A percentile compares a stretch with the other conserved stretches of the same genome.
Conservation (phyloP, 805 yeast species). For the Myxozyma monticola region DNA sequence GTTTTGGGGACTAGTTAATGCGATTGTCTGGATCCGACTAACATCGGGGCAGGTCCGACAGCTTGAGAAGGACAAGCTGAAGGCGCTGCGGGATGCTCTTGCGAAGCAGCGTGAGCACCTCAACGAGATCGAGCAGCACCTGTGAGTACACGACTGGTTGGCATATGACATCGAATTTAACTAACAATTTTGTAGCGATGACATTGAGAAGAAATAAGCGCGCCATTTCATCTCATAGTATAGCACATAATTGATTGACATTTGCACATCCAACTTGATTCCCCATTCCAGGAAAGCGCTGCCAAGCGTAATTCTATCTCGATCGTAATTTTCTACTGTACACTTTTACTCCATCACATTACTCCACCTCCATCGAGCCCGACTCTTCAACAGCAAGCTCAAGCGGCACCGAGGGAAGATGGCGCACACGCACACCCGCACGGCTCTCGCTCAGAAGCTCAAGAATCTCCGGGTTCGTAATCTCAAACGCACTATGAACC, state of each 20-base stretch:
- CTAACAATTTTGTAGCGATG: constrained; percentile 16
- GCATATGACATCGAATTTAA: not conserved
- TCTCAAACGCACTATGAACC: constrained; percentile 77
- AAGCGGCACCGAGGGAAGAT: constrained; percentile 2
- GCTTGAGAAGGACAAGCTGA: constrained; percentile 87
- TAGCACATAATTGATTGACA: too few relatives aligned
- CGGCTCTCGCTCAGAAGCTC: constrained; percentile 10
- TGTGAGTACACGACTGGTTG: constrained; percentile 20
- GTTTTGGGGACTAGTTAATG: constrained; percentile 1
- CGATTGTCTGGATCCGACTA: not conserved
- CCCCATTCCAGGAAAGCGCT: too few relatives aligned
- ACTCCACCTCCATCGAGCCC: constrained; percentile 2
- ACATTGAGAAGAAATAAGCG: constrained; percentile 27
- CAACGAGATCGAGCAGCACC: constrained; percentile 30
- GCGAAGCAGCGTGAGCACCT: constrained; percentile 54
- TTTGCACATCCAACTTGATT: not conserved
- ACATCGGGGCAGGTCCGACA: constrained; percentile 52
- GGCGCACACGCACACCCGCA: constrained; percentile 14
- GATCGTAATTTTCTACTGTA: too few relatives aligned
- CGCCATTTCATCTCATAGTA: not conserved
- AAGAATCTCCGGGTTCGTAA: constrained; percentile 44
- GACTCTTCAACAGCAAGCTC: constrained; percentile 1
- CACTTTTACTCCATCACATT: too few relatives aligned
- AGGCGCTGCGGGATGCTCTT: constrained; percentile 70
- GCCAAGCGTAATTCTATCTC: too few relatives aligned